Base-by-base conservation (phyloP, 2,329 filamentous ascomycete genomes). In the Colletotrichum gloeosporioides region DNA sequence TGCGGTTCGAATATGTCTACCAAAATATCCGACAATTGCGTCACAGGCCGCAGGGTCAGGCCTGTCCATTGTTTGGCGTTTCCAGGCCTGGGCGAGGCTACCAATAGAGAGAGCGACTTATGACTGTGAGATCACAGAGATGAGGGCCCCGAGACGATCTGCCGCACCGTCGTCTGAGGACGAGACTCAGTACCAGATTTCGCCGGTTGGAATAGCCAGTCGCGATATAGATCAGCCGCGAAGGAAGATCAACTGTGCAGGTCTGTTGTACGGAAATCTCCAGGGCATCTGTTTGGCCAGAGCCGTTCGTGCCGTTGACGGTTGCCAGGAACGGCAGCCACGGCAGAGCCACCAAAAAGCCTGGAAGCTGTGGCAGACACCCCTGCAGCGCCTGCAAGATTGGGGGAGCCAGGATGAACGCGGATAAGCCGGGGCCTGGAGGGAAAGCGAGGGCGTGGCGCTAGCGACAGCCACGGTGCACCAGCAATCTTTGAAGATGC, bases 321-420 rank as follows among this genome's bases (percentile, higher is more conserved):
- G 74, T 68, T 75, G 71, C 22, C 32, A 69, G 64, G 36, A 69
- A 74, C 70, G 63, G 59, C 73, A 73, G 74, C 74, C 70, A 76
- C 64, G 39, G 69, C 29, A 75, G 55, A 55, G 63, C 73, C 63
- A 72, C 34, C 55, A 59, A 61, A 74, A 74, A 69, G 36, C 49
- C 53, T 72, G 62, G 64, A 73, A 73, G n/a, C 55, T 61, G 27
- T 66, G 61, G 65, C 31, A 39, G 32, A 22, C n/a, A 25, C 63
- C 71, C 75, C 72, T 77, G 75, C 66, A 71, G 72, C 44, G 25
- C 6, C 55, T 75, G 66, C 66, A 29, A 77, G 71, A 75, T 77
- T 70, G 67, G 31, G 44, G 49, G 12, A 44, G 29, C 71, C 57
- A 39, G 71, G 36, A 66, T 67, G 75, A 71, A 62, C 61, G 71